Percentiles rank a stretch among this genome's conserved stretches.
These are phyloP conservation scores for Cladobotryum mycophilum DNA, from an alignment of 2,329 filamentous ascomycete genomes.

Conservation along the genomic window DNA sequence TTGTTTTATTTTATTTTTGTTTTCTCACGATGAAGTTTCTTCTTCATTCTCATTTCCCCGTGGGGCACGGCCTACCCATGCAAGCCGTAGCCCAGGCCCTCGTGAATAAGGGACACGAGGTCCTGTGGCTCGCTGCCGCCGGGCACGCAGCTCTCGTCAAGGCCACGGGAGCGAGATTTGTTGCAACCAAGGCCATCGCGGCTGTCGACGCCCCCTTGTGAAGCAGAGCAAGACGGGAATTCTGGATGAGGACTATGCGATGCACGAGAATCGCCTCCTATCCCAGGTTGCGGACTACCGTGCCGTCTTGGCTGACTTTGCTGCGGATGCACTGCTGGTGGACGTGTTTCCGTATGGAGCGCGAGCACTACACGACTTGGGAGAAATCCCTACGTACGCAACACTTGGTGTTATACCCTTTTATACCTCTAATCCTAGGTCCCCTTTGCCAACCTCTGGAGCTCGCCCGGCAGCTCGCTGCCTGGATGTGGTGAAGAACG, in stretches of 20 bases:
- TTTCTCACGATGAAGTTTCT: conserved; percentile 28
- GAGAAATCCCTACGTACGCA: conserved; percentile 29
- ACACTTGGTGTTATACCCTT: conserved; percentile 35
- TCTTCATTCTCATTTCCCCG: conserved; percentile 34
- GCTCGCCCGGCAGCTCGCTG: conserved; percentile 22
- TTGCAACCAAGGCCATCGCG: conserved; percentile 25
- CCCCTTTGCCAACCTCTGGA: conserved; percentile 28
- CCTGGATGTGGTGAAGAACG: conserved; percentile 22
- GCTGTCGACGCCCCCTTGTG: conserved; percentile 25
- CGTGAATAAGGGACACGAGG: conserved; percentile 30
- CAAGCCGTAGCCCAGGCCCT: conserved; percentile 33
- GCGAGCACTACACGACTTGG: conserved; percentile 29
- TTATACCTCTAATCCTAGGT: conserved; percentile 25
- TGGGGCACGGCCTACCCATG: conserved; percentile 34
- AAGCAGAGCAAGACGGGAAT: conserved; percentile 24
- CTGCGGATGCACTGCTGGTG: conserved; percentile 28
- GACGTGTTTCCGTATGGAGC: conserved; percentile 33
- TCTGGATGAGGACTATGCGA: conserved; percentile 22
- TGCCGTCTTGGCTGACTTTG: conserved; percentile 21
- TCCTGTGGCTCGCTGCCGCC: conserved; percentile 31
- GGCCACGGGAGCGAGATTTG: conserved; percentile 29
- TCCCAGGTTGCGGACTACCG: conserved; percentile 33
- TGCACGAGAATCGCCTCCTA: conserved; percentile 23
- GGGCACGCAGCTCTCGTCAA: conserved; percentile 28
- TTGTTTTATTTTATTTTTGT: background rate